phyloP scores from a whole-genome alignment of 352 stramenopile genomes.

The Pythium rhizo-oryzae region DNA sequence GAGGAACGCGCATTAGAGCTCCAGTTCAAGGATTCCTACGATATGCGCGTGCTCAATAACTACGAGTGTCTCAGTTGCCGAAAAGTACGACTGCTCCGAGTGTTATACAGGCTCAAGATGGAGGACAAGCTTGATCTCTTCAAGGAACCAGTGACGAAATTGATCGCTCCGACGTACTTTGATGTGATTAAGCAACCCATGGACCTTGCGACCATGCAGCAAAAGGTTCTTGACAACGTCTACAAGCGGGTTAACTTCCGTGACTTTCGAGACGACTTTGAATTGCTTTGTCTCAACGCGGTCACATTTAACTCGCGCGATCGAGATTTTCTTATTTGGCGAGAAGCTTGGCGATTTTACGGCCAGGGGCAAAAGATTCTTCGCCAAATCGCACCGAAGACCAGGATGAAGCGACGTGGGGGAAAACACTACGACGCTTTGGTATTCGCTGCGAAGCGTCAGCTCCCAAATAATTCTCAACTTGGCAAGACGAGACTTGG shows the following conservation, averaged over 20 bases:
- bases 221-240: slow-evolving; percentile 62
- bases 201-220: slow-evolving; percentile 91
- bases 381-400: slow-evolving; percentile 72
- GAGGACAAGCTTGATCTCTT: slow-evolving; percentile 93
- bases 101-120: slow-evolving; percentile 54
- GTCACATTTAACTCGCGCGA: slow-evolving; percentile 95
- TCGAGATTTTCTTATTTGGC: slow-evolving; percentile 90
- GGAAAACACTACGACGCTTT: slow-evolving; percentile 76
- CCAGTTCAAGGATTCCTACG: slow-evolving; percentile 65
- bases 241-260: slow-evolving; percentile 79
- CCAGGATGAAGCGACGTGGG: slow-evolving; percentile 74
- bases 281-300: slow-evolving; percentile 96
- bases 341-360: slow-evolving; percentile 93
- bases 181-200: slow-evolving; percentile 93
- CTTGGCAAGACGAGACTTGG: slow-evolving; percentile 49
- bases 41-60: slow-evolving; percentile 71
- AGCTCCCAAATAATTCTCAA: slow-evolving; percentile 82
- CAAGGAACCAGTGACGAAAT: slow-evolving; percentile 92
- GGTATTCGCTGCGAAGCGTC: slow-evolving; percentile 72
- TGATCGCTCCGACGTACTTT: slow-evolving; percentile 92
- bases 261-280: slow-evolving; percentile 91
- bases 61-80: slow-evolving; percentile 87
- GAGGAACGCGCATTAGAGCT: slow-evolving; percentile 64
- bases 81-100: slow-evolving; percentile 71
- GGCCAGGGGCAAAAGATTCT: slow-evolving; percentile 76